These are phyloP conservation scores for Coniochaeta pulveracea DNA, from an alignment of 2,329 filamentous ascomycete genomes.

Conservation along the genomic window DNA sequence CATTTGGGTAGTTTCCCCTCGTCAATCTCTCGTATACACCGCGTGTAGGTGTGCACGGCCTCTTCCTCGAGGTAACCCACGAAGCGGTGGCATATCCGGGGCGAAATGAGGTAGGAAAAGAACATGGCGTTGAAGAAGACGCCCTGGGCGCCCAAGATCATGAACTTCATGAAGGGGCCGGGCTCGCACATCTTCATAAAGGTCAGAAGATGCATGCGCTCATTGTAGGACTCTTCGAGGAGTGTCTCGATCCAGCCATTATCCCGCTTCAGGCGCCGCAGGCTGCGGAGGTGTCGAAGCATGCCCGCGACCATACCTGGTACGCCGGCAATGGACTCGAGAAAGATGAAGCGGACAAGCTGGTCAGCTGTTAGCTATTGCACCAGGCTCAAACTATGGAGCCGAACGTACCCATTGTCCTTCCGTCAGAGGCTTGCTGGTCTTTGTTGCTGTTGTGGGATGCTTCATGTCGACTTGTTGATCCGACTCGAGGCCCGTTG, in stretches of 20 bases:
- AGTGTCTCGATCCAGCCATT: slow-evolving; percentile 96
- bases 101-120: slow-evolving; percentile 74
- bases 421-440: slow-evolving; percentile 59
- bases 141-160: slow-evolving; percentile 87
- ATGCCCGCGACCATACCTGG: slow-evolving; percentile 96
- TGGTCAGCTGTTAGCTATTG: slow-evolving; percentile 13
- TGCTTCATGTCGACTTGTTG: slow-evolving; percentile 53
- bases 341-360: slow-evolving; percentile 78
- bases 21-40: slow-evolving; percentile 79
- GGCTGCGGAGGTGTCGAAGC: slow-evolving; percentile 75
- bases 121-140: slow-evolving; percentile 97
- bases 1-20: slow-evolving; percentile 74
- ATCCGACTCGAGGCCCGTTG: slow-evolving; percentile 60
- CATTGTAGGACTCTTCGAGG: slow-evolving; percentile 83
- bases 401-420: slow-evolving; percentile 57
- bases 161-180: slow-evolving; percentile 73
- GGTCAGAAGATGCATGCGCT: slow-evolving; percentile 81
- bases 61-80: slow-evolving; percentile 97
- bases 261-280: slow-evolving; percentile 79
- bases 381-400: background rate
- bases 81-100: slow-evolving; percentile 84
- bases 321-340: slow-evolving; percentile 89
- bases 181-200: slow-evolving; percentile 77
- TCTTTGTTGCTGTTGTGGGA: slow-evolving; percentile 41
- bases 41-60: slow-evolving; percentile 89